Base-by-base conservation (phyloP, 208 protist species). In the Crithidia acanthocephali region DNA sequence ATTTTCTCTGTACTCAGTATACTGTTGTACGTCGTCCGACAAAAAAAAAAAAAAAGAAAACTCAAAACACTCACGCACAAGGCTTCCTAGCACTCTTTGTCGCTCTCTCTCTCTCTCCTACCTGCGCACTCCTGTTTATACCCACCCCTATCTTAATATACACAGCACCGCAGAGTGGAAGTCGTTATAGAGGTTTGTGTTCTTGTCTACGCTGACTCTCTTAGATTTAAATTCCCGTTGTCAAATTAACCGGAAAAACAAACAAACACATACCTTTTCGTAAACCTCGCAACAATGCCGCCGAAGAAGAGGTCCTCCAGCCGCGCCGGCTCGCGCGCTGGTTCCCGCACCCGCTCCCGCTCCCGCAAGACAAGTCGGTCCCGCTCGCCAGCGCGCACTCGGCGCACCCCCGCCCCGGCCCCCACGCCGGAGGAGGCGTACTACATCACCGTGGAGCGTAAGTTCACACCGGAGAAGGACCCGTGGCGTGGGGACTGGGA, bases 391-490 rank as follows among this genome's bases (percentile, higher is more conserved):
- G 32, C 45, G 9, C 60, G 37, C 16, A 2, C 50, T 18, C 30
- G 25, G 33, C 27, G 23, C 23, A 52, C 65, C 4, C n/a, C 74
- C 25, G 52, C 58, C 10, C 51, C 28, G 13, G 63, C 52, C 20
- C 72, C 81, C 35, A 89, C 79, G 1, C 68, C 79, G 16, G 81
- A 89, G 32, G 83, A 92, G 66, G 44, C 72, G 51, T 93, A 91
- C 81, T 71, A 86, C 55, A 47, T 80, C 11, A 48, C 64, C n/a
- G 72, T 83, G 37, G 72, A 81, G 55, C 72, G 74, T 61, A 85
- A 69, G 53, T 94, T 94, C 72, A 94, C 88, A 11, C 91, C 91
- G 0, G 86, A 96, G 71, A 90, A 85, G 67, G 91, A 95, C 63
- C 55, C n/a, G 42, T 93, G 91, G 88, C 50, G 79, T 57, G 91